Percentiles rank a stretch among this genome's conserved stretches.
Evolutionary conservation across 371 early-diverging fungal species (phyloP).

Genomic region (Rhizopus microsporus): DNA sequence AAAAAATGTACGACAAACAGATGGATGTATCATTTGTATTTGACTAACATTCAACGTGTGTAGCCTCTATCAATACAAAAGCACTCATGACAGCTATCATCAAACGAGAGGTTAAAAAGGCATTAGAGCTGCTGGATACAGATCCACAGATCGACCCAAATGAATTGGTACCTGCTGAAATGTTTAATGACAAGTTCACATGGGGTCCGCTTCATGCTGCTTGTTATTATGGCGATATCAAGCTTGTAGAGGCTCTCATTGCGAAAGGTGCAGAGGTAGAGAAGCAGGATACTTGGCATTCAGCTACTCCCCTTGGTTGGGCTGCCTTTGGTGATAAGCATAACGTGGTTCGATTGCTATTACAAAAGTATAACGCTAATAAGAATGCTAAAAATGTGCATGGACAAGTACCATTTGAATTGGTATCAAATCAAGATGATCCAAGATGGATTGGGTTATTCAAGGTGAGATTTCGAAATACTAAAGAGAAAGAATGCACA

Average conservation of each 20-base stretch:
- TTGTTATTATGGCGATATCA: conserved; percentile 75
- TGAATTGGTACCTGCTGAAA: conserved; percentile 54
- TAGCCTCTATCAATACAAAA: conserved; percentile 5
- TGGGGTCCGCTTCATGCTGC: conserved; percentile 93
- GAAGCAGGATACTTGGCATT: conserved; percentile 83
- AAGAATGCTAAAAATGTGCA: conserved; percentile 63
- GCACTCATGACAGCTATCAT: conserved; percentile 34
- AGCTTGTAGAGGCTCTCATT: conserved; percentile 66
- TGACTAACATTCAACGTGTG: not conserved
- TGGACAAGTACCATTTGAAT: conserved; percentile 73
- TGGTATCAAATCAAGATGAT: conserved; percentile 65
- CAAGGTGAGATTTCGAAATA: conserved; percentile 8
- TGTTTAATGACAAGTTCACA: conserved; percentile 70
- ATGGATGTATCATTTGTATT: not conserved
- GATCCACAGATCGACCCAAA: conserved; percentile 52
- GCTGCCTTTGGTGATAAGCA: conserved; percentile 79
- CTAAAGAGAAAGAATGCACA: not conserved
- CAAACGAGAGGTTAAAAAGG: conserved; percentile 32
- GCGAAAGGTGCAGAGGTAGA: conserved; percentile 80
- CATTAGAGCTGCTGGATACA: conserved; percentile 32
- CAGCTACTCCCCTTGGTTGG: conserved; percentile 88
- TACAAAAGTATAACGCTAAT: conserved; percentile 69
- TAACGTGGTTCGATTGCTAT: conserved; percentile 54
- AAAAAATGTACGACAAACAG: conserved; percentile 18
- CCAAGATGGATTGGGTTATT: conserved; percentile 61